phyloP scores from a whole-genome alignment of 306 rosid species.

The Medicago ruthenica region DNA sequence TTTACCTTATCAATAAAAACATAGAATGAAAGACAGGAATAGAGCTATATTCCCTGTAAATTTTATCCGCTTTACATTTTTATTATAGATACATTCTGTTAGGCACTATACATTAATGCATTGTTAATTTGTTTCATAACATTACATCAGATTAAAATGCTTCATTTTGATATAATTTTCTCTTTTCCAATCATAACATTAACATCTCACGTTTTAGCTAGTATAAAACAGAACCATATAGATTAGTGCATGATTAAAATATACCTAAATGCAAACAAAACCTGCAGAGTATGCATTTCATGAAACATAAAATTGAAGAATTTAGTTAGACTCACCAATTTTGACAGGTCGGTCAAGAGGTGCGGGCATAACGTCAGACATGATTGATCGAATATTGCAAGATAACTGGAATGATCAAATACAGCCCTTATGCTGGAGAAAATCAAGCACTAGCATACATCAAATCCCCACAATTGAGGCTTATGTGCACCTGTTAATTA shows the following conservation, averaged over 20 bases:
- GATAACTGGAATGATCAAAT: constrained; percentile 38
- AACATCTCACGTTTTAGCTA: constrained; percentile 16
- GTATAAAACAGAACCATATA: neutral
- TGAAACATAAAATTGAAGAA: neutral
- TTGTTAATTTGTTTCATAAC: neutral
- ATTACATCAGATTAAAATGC: neutral
- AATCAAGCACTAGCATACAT: constrained; percentile 54
- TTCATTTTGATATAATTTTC: neutral
- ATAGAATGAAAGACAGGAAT: no score
- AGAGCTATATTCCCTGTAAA: no score
- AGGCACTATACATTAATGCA: constrained; percentile 9
- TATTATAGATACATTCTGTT: neutral
- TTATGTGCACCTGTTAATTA: constrained; percentile 45
- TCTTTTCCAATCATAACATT: constrained; percentile 18
- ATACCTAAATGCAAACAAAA: no score
- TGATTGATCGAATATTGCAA: constrained; percentile 52
- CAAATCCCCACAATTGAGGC: constrained; percentile 29
- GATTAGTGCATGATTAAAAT: no score
- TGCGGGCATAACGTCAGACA: constrained; percentile 66
- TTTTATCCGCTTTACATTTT: no score
- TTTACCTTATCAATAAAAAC: no score
- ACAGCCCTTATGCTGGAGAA: constrained; percentile 44
- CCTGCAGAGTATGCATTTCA: no score
- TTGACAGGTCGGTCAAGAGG: constrained; percentile 48
- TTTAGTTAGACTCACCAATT: neutral